Percentiles rank a stretch among this genome's conserved stretches.
Conservation (phyloP, 345 rosid genomes). For the Anacardium occidentale region DNA sequence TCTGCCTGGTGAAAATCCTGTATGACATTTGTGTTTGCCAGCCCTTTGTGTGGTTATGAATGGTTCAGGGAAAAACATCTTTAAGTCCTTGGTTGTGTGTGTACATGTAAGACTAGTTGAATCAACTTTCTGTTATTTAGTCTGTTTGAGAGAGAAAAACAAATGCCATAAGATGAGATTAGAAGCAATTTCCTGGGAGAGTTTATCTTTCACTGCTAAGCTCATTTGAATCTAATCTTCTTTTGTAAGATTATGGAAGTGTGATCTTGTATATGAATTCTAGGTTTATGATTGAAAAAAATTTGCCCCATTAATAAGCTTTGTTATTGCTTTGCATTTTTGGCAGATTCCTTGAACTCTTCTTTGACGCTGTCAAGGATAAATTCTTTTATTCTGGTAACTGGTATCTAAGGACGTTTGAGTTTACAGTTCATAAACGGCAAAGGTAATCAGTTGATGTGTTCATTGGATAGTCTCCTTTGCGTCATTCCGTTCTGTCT, state of each 20-base stretch:
- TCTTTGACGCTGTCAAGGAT: neutral
- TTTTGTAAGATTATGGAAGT: conserved; percentile 3
- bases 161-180: conserved; percentile 18
- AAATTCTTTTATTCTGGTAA: neutral
- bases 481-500: too few species aligned
- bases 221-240: neutral
- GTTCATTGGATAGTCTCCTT: too few species aligned
- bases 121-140: conserved; percentile 18
- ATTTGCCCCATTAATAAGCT: conserved; percentile 19
- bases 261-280: conserved; percentile 20
- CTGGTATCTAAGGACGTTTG: too few species aligned
- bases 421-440: too few species aligned
- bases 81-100: conserved; percentile 26
- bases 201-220: neutral
- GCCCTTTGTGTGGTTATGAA: conserved; percentile 31
- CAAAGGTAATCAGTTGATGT: too few species aligned
- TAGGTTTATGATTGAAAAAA: conserved; percentile 25
- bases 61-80: conserved; percentile 27
- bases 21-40: conserved; percentile 30
- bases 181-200: conserved; percentile 20
- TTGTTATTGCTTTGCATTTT: neutral
- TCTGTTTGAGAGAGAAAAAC: conserved; percentile 17
- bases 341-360: neutral
- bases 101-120: conserved; percentile 26
- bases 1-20: conserved; percentile 71